A percentile compares a stretch with the other conserved stretches of the same genome.
Evolutionary conservation across 495 filamentous ascomycete species (phyloP).

Genomic region (Pyrenopolyporus hunteri): DNA sequence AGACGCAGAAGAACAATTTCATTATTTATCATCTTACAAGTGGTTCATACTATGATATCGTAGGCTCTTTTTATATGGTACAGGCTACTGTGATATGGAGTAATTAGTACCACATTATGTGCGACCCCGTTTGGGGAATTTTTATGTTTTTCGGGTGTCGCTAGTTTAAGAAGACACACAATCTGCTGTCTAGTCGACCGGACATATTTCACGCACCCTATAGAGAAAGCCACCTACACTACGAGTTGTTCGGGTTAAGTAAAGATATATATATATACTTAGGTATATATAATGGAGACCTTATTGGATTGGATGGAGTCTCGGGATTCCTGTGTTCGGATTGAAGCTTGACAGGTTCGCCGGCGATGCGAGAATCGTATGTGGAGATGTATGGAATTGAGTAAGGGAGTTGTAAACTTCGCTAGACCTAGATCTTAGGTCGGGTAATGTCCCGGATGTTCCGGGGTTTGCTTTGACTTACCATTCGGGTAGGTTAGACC

Average conservation of each 20-base stretch:
- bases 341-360: constrained; percentile 14
- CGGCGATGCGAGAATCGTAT: constrained; percentile 4
- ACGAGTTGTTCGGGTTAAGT: not conserved
- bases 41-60: not conserved
- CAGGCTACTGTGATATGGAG: no score
- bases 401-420: constrained; percentile 2
- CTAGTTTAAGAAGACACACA: no score
- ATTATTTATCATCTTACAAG: no score
- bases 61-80: no score
- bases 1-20: no score
- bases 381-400: constrained; percentile 3
- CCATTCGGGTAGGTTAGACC: constrained; percentile 21
- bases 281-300: no score
- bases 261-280: no score
- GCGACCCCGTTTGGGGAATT: no score
- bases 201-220: not conserved
- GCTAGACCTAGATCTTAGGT: constrained; percentile 10
- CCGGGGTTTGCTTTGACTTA: constrained; percentile 24
- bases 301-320: no score
- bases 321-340: not conserved
- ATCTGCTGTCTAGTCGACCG: no score
- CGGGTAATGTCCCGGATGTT: constrained; percentile 22
- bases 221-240: not conserved
- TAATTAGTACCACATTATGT: no score
- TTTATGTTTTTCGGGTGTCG: no score